These are phyloP conservation scores for Infundibulicybe gibba DNA, from an alignment of 768 basidiomycete genomes.

Conservation along the genomic window DNA sequence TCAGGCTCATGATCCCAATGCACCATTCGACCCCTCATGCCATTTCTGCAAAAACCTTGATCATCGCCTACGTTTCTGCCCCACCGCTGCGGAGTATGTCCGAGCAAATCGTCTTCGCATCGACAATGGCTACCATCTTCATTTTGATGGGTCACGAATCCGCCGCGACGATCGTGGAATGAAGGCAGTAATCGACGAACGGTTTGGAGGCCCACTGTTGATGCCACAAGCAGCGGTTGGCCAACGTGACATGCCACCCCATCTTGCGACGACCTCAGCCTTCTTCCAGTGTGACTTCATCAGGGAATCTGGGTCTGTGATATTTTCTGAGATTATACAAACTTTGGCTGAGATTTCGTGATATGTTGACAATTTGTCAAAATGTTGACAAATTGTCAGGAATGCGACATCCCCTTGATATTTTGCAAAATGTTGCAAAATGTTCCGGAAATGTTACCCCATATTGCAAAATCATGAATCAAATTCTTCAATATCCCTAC, in stretches of 20 bases:
- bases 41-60: neutral
- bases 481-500: no score
- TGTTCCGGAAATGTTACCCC: no score
- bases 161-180: neutral
- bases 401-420: no score
- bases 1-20: neutral
- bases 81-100: neutral
- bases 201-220: constrained; percentile 1
- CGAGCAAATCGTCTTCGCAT: neutral
- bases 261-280: neutral
- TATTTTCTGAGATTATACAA: no score
- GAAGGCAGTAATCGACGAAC: constrained; percentile 1
- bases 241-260: neutral
- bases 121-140: neutral
- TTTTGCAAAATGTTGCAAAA: no score
- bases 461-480: no score
- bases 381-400: no score
- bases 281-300: constrained; percentile 1
- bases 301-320: no score
- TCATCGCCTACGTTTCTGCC: neutral
- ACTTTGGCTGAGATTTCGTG: no score
- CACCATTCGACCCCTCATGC: no score
- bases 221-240: neutral
- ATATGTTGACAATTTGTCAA: no score
- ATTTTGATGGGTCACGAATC: neutral